Base-by-base conservation (phyloP, 305 asterid species). In the Fraxinus dipetala region DNA sequence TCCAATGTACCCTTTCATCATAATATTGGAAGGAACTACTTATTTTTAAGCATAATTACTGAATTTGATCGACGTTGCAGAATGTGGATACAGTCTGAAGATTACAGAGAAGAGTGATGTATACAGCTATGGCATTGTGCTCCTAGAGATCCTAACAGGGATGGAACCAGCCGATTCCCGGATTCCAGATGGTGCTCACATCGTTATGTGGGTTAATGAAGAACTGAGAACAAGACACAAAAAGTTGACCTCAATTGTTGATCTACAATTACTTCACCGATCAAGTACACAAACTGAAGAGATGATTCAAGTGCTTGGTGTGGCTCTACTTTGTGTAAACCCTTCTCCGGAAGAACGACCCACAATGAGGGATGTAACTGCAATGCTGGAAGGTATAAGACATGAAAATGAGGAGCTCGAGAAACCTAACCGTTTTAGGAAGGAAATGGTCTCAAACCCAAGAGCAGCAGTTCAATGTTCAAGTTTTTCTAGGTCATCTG, bases 281-380 rank as follows among this genome's bases (percentile, higher is more conserved):
- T 91, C 95, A 31, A 86, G 91, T 80, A 90, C 94, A 84, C 92
- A 89, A 72, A 82, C 87, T 63, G 91, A 91, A 78, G 94, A 91
- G 91, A 92, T 92, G 95, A 87, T 92, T 82, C 97, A 92, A 90
- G 91, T 87, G 5, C 88, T 92, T 45, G 97, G 95, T 63, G 91
- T 92, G 81, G 93, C 95, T 85, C 82, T 91, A 77, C 93, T 91
- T 0, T 89, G 95, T 77, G 92, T 90, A 75, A 92, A 85, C 76
- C 81, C 87, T 1, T 51, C 80, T 22, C 94, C 94, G 0, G 90
- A 91, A 26, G 95, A 92, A 79, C 86, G 97, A 40, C 95, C 97
- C 13, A 86, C 94, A 69, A 92, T 92, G 95, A 92, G 90, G 89
- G 95, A 92, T 78, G 95, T 92, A 20, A 82, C 88, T 14, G 92